Conservation (phyloP, 176 grass and related monocot species). For the Oryza officinalis region DNA sequence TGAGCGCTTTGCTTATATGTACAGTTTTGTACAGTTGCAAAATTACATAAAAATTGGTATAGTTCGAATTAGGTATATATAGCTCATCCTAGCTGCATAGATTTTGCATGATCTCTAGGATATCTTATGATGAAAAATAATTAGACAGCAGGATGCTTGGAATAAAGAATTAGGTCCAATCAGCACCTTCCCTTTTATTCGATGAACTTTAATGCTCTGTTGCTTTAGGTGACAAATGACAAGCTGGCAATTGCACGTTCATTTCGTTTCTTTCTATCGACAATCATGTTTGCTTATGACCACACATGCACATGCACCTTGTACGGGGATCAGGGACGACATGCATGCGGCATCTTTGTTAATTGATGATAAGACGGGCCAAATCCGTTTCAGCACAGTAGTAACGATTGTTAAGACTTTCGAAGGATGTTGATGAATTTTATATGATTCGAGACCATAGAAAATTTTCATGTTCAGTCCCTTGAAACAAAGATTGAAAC, state of each 20-base stretch:
- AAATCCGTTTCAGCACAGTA: too few relatives aligned
- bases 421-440: too few relatives aligned
- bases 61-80: constrained; percentile 18
- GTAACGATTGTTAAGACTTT: too few relatives aligned
- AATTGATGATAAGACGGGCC: background rate
- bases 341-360: background rate
- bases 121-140: background rate
- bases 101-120: constrained; percentile 5
- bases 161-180: background rate
- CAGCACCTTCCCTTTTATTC: background rate
- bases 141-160: background rate
- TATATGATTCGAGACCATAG: too few relatives aligned
- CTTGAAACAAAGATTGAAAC: too few relatives aligned
- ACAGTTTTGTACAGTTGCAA: constrained; percentile 31
- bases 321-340: background rate
- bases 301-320: background rate
- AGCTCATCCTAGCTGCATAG: background rate
- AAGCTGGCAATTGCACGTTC: background rate
- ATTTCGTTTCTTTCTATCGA: background rate
- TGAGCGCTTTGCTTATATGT: background rate
- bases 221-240: background rate
- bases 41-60: constrained; percentile 20
- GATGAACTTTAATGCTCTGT: background rate
- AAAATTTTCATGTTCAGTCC: too few relatives aligned
- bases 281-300: background rate